These are phyloP conservation scores for Sporothrix globosa DNA, from an alignment of 2,329 filamentous ascomycete genomes.

Conservation along the genomic window DNA sequence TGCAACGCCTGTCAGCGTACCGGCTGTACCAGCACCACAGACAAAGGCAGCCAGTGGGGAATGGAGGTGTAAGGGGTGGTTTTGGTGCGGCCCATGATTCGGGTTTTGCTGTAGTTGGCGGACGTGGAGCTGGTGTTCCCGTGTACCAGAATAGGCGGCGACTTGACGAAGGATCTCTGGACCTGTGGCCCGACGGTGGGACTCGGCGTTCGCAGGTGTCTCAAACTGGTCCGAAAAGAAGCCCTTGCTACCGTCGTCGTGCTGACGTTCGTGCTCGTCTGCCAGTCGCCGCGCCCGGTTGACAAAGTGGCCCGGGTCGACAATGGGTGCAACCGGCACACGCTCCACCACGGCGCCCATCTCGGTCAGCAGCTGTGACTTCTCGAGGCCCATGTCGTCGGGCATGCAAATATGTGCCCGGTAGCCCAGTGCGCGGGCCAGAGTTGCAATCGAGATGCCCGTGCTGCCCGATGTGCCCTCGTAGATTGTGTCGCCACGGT, in stretches of 20 bases:
- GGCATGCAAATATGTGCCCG: conserved; percentile 97
- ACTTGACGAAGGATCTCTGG: conserved; percentile 87
- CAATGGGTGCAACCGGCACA: conserved; percentile 87
- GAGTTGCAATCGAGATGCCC: conserved; percentile 88
- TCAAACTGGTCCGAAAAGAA: conserved; percentile 98
- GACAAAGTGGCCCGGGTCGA: conserved; percentile 92
- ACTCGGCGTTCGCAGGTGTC: conserved; percentile 82
- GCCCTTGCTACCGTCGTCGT: conserved; percentile 67
- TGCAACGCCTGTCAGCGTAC: conserved; percentile 87
- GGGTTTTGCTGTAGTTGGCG: not conserved
- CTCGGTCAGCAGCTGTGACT: conserved; percentile 83
- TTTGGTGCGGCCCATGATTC: not conserved
- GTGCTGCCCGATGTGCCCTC: conserved; percentile 97
- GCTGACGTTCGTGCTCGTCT: conserved; percentile 66
- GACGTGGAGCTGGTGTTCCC: not conserved
- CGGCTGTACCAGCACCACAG: conserved; percentile 90
- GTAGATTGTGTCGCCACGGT: conserved; percentile 91
- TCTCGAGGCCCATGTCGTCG: conserved; percentile 84
- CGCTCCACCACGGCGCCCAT: conserved; percentile 92
- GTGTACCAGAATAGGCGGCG: conserved; percentile 40
- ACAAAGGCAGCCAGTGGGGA: conserved; percentile 77
- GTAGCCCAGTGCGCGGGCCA: conserved; percentile 87
- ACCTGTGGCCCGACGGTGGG: conserved; percentile 80
- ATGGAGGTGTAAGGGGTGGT: not conserved
- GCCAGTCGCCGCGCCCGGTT: conserved; percentile 83